A percentile compares a stretch with the other conserved stretches of the same genome.
These are phyloP conservation scores for Phytophthora cryptogea DNA, from an alignment of 352 stramenopile genomes.

Conservation along the genomic window DNA sequence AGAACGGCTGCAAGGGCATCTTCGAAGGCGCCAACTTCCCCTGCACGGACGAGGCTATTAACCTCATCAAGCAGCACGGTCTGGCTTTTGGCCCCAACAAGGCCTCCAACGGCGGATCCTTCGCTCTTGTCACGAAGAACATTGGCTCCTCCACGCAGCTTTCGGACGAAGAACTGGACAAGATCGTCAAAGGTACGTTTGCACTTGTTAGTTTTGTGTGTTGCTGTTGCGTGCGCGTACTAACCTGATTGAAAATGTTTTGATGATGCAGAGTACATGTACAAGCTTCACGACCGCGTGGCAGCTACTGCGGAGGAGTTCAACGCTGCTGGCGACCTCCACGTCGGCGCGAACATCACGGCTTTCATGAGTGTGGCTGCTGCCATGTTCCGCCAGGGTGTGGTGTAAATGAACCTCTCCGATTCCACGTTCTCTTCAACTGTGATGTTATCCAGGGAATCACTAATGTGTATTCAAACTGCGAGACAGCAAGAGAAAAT, in stretches of 20 bases:
- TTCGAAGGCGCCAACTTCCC: slow-evolving; percentile 89
- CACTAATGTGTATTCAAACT: slow-evolving; percentile 7
- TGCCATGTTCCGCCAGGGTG: slow-evolving; percentile 97
- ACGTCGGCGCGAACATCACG: slow-evolving; percentile 95
- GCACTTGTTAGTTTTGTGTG: background rate
- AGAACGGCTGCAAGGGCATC: slow-evolving; percentile 89
- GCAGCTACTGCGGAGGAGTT: slow-evolving; percentile 75
- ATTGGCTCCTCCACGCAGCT: slow-evolving; percentile 57
- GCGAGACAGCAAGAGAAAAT: slow-evolving; percentile 9
- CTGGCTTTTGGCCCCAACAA: slow-evolving; percentile 88
- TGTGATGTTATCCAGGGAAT: slow-evolving; percentile 4
- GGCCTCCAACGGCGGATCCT: slow-evolving; percentile 77
- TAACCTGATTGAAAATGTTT: background rate
- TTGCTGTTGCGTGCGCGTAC: slow-evolving; percentile 3
- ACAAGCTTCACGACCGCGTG: slow-evolving; percentile 71
- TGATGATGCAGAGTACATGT: slow-evolving; percentile 72
- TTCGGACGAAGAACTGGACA: slow-evolving; percentile 63
- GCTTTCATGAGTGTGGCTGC: slow-evolving; percentile 97
- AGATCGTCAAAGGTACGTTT: slow-evolving; percentile 67
- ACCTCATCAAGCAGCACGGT: slow-evolving; percentile 83
- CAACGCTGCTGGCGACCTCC: slow-evolving; percentile 75
- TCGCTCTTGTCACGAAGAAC: slow-evolving; percentile 71
- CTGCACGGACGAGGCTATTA: slow-evolving; percentile 79
- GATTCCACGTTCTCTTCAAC: background rate
- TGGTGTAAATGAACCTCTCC: slow-evolving; percentile 80